These are phyloP conservation scores for Phellopilus nigrolimitatus DNA, from an alignment of 1,284 basidiomycete genomes.

Conservation along the genomic window DNA sequence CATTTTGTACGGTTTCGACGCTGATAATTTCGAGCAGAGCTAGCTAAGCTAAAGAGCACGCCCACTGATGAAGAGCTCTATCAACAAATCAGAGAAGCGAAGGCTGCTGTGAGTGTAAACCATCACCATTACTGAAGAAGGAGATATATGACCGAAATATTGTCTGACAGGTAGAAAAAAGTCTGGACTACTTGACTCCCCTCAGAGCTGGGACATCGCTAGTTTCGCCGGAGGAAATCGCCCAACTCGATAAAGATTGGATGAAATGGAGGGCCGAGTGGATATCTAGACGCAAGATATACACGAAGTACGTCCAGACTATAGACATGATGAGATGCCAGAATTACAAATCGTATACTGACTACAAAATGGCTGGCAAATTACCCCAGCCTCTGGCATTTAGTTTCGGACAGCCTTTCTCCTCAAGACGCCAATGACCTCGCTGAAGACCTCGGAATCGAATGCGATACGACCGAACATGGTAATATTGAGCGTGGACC, in stretches of 20 bases:
- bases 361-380: neutral
- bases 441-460: constrained; percentile 70
- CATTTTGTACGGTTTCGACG: neutral
- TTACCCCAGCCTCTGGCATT: constrained; percentile 64
- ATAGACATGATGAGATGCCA: neutral
- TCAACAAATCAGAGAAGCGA: constrained; percentile 40
- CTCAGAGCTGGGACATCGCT: constrained; percentile 61
- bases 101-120: constrained; percentile 37
- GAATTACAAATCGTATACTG: neutral
- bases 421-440: constrained; percentile 58
- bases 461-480: constrained; percentile 68
- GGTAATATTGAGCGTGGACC: constrained; percentile 45
- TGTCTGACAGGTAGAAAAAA: constrained; percentile 42
- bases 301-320: constrained; percentile 52
- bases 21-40: constrained; percentile 40
- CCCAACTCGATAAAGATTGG: constrained; percentile 62
- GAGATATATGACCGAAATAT: neutral
- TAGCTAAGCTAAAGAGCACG: constrained; percentile 52
- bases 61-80: constrained; percentile 69
- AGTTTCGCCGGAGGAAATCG: constrained; percentile 61
- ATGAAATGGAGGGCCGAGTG: constrained; percentile 68
- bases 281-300: constrained; percentile 62
- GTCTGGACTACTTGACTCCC: constrained; percentile 50
- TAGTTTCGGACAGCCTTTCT: constrained; percentile 60
- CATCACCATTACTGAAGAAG: constrained; percentile 1